phyloP scores from a whole-genome alignment of 1,284 basidiomycete species.

The Vanrija humicola region DNA sequence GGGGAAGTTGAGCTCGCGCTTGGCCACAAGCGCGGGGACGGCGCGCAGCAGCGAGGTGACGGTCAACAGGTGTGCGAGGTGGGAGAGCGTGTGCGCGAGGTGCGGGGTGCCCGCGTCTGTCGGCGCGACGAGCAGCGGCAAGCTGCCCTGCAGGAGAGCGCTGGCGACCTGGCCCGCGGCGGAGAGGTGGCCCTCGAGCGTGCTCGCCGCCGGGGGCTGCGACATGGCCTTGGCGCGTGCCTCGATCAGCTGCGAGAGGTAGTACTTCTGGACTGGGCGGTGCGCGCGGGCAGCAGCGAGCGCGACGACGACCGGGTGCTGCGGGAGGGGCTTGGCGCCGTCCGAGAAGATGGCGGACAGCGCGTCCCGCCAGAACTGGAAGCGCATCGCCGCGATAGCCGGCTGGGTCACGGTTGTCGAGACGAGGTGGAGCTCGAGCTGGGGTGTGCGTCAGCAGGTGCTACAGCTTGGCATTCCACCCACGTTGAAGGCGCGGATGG shows the following conservation, averaged over 20 bases:
- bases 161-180: conserved; percentile 75
- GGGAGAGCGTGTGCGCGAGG: conserved; percentile 68
- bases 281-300: conserved; percentile 59
- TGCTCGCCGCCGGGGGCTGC: conserved; percentile 61
- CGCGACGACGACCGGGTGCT: conserved; percentile 77
- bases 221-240: conserved; percentile 75
- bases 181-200: conserved; percentile 64
- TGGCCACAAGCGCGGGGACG: conserved; percentile 65
- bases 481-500: conserved; percentile 82
- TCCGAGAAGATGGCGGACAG: conserved; percentile 58
- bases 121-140: conserved; percentile 64
- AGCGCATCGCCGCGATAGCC: conserved; percentile 77
- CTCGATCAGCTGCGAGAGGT: conserved; percentile 79
- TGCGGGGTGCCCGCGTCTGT: conserved; percentile 55
- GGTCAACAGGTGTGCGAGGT: conserved; percentile 41
- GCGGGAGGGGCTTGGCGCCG: conserved; percentile 51
- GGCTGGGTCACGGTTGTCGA: conserved; percentile 74
- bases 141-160: conserved; percentile 71
- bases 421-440: conserved; percentile 80
- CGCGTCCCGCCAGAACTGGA: conserved; percentile 90
- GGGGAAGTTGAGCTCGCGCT: conserved; percentile 74
- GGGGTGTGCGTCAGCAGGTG: conserved; percentile 7
- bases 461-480: conserved; percentile 40
- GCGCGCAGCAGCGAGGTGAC: conserved; percentile 64
- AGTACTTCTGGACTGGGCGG: conserved; percentile 56